Percentiles rank a stretch among this genome's conserved stretches.
Evolutionary conservation across 176 grass and related monocot species (phyloP).

Genomic region (Poa pratensis): DNA sequence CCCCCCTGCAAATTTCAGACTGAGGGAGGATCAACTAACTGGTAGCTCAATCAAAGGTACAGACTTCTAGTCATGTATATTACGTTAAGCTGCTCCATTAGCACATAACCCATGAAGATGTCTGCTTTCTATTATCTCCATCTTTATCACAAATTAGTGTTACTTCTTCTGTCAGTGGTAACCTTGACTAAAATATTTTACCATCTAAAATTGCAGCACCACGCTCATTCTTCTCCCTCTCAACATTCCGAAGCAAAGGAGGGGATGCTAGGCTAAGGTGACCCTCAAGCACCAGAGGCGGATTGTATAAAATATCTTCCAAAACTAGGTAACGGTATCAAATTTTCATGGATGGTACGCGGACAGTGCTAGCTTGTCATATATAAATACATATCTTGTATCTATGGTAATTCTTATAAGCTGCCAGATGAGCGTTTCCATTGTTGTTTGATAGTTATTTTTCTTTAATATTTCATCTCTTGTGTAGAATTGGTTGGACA

Average conservation of each 20-base stretch:
- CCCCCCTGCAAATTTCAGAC: slow-evolving; percentile 81
- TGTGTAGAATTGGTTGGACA: slow-evolving; percentile 55
- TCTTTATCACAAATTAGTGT: slow-evolving; percentile 20
- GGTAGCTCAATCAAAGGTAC: slow-evolving; percentile 93
- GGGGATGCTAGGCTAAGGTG: slow-evolving; percentile 88
- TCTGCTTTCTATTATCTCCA: neutral
- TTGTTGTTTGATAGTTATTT: slow-evolving; percentile 56
- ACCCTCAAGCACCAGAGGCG: slow-evolving; percentile 39
- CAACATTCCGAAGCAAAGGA: slow-evolving; percentile 90
- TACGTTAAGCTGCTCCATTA: slow-evolving; percentile 39
- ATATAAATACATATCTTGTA: slow-evolving; percentile 64
- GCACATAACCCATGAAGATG: slow-evolving; percentile 1
- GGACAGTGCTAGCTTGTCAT: slow-evolving; percentile 57
- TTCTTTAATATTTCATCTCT: slow-evolving; percentile 35
- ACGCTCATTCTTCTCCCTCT: slow-evolving; percentile 91
- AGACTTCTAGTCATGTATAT: slow-evolving; percentile 25
- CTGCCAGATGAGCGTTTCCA: slow-evolving; percentile 51
- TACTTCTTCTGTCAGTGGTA: slow-evolving; percentile 18
- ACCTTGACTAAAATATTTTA: slow-evolving; percentile 39
- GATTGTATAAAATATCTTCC: slow-evolving; percentile 58
- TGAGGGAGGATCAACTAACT: slow-evolving; percentile 85
- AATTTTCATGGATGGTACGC: slow-evolving; percentile 53
- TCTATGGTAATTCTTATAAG: slow-evolving; percentile 66
- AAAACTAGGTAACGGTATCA: slow-evolving; percentile 46
- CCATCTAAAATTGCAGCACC: slow-evolving; percentile 66